phyloP scores from a whole-genome alignment of 176 grass and related monocot species.

The Guadua angustifolia region DNA sequence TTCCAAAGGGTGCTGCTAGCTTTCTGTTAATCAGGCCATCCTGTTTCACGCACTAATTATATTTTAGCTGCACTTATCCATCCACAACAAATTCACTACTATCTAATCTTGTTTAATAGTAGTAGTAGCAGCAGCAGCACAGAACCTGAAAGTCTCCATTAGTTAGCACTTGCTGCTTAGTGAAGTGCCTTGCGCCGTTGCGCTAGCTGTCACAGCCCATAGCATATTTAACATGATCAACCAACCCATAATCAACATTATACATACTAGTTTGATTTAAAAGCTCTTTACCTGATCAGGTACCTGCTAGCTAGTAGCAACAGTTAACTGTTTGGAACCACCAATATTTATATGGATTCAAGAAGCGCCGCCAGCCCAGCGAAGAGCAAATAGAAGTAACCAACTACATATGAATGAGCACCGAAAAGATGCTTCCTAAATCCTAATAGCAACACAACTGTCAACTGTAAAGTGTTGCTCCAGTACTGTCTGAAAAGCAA shows the following conservation, averaged over 20 bases:
- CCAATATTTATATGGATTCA: neutral
- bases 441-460: neutral
- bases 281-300: neutral
- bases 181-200: neutral
- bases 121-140: no score
- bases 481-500: neutral
- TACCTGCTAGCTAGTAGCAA: neutral
- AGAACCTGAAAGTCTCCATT: neutral
- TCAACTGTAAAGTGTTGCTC: neutral
- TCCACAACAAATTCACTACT: no score
- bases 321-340: neutral
- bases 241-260: neutral
- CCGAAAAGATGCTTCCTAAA: neutral
- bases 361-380: neutral
- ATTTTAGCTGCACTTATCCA: no score
- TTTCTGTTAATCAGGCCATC: no score
- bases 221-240: neutral
- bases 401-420: constrained; percentile 17
- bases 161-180: neutral
- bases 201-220: neutral
- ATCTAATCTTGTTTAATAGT: neutral
- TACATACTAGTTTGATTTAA: neutral
- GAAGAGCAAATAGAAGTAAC: neutral
- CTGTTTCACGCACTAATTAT: no score
- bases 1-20: neutral